phyloP scores from a whole-genome alignment of 2,329 filamentous ascomycete species.

The Ophiognomonia clavigignenti-juglandacearum region DNA sequence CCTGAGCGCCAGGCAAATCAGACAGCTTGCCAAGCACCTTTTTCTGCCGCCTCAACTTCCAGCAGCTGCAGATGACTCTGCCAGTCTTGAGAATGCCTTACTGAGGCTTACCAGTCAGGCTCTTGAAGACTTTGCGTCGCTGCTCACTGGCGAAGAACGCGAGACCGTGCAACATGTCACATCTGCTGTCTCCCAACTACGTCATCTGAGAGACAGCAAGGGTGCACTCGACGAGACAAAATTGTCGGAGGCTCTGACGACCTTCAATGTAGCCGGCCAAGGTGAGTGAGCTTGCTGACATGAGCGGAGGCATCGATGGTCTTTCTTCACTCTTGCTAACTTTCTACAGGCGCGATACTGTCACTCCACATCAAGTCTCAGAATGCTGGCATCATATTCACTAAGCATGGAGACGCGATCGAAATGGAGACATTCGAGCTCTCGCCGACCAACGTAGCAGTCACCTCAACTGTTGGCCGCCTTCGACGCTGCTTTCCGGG shows the following conservation, averaged over 20 bases:
- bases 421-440: constrained; percentile 31
- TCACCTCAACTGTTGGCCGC: constrained; percentile 25
- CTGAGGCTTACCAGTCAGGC: background rate
- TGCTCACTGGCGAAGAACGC: background rate
- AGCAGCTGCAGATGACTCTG: background rate
- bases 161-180: background rate
- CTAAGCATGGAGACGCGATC: constrained; percentile 15
- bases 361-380: constrained; percentile 27
- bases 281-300: too few relatives aligned
- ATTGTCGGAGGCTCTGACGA: too few relatives aligned
- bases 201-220: too few relatives aligned
- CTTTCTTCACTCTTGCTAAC: background rate
- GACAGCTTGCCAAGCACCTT: background rate
- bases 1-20: background rate
- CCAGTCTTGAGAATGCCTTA: background rate
- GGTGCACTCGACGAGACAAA: too few relatives aligned
- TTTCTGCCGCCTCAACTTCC: background rate
- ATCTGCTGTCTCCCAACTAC: background rate
- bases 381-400: constrained; percentile 31
- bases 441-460: constrained; percentile 21
- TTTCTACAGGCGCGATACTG: constrained; percentile 8
- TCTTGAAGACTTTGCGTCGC: background rate
- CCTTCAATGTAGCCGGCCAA: too few relatives aligned
- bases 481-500: constrained; percentile 25
- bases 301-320: too few relatives aligned